Percentiles rank a stretch among this genome's conserved stretches.
These are phyloP conservation scores for Alternaria triticina DNA, from an alignment of 2,329 filamentous ascomycete species.

Conservation along the genomic window DNA sequence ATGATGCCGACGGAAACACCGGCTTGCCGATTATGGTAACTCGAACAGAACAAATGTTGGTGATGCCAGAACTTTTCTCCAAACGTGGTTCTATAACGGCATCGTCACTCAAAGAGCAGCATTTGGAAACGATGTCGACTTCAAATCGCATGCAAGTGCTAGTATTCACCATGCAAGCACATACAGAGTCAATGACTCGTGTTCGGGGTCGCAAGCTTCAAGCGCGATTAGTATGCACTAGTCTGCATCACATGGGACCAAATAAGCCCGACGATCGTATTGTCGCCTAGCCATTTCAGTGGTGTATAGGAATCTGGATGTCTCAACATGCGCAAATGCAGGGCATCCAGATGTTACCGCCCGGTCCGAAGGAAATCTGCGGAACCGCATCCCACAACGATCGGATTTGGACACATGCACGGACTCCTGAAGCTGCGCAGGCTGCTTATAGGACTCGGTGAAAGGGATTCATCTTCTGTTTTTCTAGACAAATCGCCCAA, in stretches of 20 bases:
- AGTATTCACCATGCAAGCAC: background rate
- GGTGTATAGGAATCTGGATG: background rate
- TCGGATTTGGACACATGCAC: background rate
- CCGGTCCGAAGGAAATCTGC: conserved; percentile 5
- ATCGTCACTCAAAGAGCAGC: background rate
- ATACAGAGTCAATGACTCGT: background rate
- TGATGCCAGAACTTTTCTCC: background rate
- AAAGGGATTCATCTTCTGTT: background rate
- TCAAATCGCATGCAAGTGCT: background rate
- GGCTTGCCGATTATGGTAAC: conserved; percentile 7
- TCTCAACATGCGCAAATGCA: background rate
- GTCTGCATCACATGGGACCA: background rate
- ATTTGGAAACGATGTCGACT: background rate
- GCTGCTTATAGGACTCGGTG: conserved; percentile 1
- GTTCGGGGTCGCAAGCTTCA: background rate
- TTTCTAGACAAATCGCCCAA: background rate
- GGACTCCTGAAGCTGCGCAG: background rate
- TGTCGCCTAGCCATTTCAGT: background rate
- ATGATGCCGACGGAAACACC: background rate
- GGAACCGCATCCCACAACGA: background rate
- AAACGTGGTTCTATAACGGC: background rate
- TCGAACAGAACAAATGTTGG: background rate
- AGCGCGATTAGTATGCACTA: background rate
- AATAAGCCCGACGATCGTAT: background rate
- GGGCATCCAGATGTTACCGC: background rate